Evolutionary conservation across 805 yeast species (phyloP), one percentile per base, ranked within the genome.

Genomic region (Saturnispora ahearnii): DNA sequence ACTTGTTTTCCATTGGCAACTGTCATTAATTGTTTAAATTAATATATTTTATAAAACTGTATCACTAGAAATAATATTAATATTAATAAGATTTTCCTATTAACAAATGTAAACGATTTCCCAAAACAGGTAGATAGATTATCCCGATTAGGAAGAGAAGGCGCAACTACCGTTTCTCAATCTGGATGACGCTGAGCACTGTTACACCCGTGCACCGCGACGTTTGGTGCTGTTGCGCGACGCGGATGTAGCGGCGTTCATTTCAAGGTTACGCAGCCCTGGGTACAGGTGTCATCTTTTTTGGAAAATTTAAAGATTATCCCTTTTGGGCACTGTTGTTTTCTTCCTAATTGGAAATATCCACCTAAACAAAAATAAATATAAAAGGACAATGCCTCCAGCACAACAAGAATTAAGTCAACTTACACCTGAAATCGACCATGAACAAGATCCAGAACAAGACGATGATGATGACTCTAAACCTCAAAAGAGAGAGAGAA

Each of bases 401-500:
- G 26, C 38, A 32, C 43, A 31, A 28, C 46, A 42, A 46, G 48
- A 51, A 28, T 38, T 46, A 29, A 40, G 24, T 21, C 28, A 41
- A 26, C 50, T 37, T 29, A 31, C 44, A 15, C 38, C 34, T 15
- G 43, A 37, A 28, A 44, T n/a, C 15, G 37, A 21, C 15, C 24
- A 34, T 22, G 38, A 49, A 26, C 41, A 57, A 51, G 62, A 60
- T 43, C 66, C 56, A 44, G 57, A 56, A 41, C 80, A 76, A 45
- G 81, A 76, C 45, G 81, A 76, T 51, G 81, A 77, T 52, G 81
- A 76, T 48, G 78, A 74, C 51, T 74, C 70, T 55, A 63, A 69
- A 34, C 60, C 71, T 10, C 69, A 75, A 24, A 77, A 71, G 57
- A 73, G 79, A 63, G 83, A 78, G 61, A 70, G 83, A 63, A 72